Evolutionary conservation across 306 rosid genomes (phyloP).

Genomic region (Fragaria nilgerrensis): DNA sequence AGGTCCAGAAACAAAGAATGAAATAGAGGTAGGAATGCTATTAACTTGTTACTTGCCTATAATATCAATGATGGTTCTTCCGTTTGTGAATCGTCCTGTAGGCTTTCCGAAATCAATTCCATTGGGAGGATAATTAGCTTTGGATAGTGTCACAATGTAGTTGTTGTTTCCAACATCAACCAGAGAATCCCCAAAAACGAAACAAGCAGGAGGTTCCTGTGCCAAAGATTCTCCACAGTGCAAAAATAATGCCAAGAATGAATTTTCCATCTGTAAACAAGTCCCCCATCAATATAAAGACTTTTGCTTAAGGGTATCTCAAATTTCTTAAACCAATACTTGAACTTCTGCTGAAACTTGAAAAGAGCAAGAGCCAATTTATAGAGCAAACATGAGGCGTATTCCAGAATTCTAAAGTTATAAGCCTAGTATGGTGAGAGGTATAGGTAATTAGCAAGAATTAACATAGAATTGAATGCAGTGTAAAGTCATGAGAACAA

Average conservation of each 20-base stretch:
- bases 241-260: constrained; percentile 15
- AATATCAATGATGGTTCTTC: constrained; percentile 64
- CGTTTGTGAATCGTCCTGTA: constrained; percentile 68
- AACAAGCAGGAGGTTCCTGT: constrained; percentile 40
- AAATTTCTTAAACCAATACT: background rate
- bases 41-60: constrained; percentile 41
- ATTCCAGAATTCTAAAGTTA: background rate
- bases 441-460: background rate
- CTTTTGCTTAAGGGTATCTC: background rate
- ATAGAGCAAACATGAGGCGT: too few species aligned
- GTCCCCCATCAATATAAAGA: constrained; percentile 26
- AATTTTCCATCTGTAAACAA: constrained; percentile 5
- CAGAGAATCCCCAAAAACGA: constrained; percentile 79
- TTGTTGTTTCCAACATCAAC: constrained; percentile 74
- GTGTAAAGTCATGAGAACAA: constrained; percentile 2
- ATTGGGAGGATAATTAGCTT: constrained; percentile 53
- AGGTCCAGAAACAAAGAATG: background rate
- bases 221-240: constrained; percentile 32
- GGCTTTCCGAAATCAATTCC: constrained; percentile 75
- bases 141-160: constrained; percentile 48
- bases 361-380: background rate
- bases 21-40: background rate
- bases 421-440: background rate
- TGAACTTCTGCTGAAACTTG: background rate
- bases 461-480: constrained; percentile 35